Evolutionary conservation across 106 monocot genomes (phyloP), one percentile per base, ranked within the genome.

Genomic region (Allium fistulosum): DNA sequence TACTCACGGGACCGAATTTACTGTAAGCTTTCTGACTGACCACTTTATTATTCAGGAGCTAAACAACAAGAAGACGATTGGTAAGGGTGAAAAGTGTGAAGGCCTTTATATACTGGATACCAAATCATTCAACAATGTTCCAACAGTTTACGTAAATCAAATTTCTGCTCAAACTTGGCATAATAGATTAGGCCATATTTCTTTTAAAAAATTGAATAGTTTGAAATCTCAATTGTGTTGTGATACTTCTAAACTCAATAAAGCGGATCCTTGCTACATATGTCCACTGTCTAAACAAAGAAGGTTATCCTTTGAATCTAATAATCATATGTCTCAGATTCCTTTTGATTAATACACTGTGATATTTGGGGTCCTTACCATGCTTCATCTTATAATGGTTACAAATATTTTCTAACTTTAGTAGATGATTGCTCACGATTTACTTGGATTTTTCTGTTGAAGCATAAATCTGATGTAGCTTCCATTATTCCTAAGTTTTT

Each of bases 271-370:
- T 66, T 66, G 66, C n/a, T 37, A 37, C 48, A 45, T 46, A 7
- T 66, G 66, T 51, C 66, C 11, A n/a, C 18, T n/a, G 8, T 46
- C 66, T 14, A 66, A 66, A 49, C 49, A 66, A 47, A 66, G 48
- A 2, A 12, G 66, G 9, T 6, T 48, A 9, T 49, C 66, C 50
- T 66, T 66, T 15, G 15, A 2, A 17, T 7, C 48, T 16, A 66
- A 49, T 16, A 17, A 17, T 5, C 1, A n/a, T 66, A n/a, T 7
- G 17, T 46, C 66, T 4, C 7, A 14, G 18, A 46, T 15, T 15
- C 5, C n/a, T 66, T 66, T 66, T 48, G 50, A 66, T 0, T 66
- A n/a, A 49, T 46, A 37, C 37, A 37, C 5, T 37, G 2, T 37
- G 37, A 37, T 37, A 37, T 37, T 37, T 37, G 37, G 37, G 66